Evolutionary conservation across 441 rosid species (phyloP).

Genomic region (Pelargonium citronellum): DNA sequence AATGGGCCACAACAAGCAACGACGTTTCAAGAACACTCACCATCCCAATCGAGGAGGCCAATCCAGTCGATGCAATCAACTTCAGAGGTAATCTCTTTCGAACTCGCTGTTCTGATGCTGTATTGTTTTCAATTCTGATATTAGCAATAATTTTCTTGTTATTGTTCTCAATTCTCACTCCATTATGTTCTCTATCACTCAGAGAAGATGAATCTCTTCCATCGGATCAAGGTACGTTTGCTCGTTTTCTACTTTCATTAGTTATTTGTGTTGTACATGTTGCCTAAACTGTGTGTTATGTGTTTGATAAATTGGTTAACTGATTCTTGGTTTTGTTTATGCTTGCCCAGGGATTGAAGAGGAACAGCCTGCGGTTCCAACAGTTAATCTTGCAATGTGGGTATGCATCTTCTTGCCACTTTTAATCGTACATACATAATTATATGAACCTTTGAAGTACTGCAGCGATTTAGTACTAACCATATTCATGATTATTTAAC

Average conservation of each 20-base stretch:
- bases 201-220: slow-evolving; percentile 91
- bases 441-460: background rate
- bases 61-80: background rate
- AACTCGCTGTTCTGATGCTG: background rate
- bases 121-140: background rate
- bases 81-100: background rate
- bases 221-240: slow-evolving; percentile 45
- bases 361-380: slow-evolving; percentile 43
- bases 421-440: background rate
- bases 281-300: background rate
- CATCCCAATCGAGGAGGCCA: slow-evolving; percentile 3
- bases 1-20: slow-evolving; percentile 3
- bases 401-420: slow-evolving; percentile 40
- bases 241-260: background rate
- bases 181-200: slow-evolving; percentile 9
- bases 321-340: background rate
- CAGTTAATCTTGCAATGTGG: slow-evolving; percentile 95
- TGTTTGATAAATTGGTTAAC: slow-evolving; percentile 25
- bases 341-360: slow-evolving; percentile 42
- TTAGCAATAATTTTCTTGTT: background rate
- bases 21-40: slow-evolving; percentile 8
- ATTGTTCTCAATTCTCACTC: background rate
- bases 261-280: background rate
- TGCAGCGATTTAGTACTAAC: too few species aligned
- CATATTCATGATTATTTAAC: too few species aligned